Conservation (phyloP, 192 early-diverging fungal genomes). For the Bifiguratus adelaidae region DNA sequence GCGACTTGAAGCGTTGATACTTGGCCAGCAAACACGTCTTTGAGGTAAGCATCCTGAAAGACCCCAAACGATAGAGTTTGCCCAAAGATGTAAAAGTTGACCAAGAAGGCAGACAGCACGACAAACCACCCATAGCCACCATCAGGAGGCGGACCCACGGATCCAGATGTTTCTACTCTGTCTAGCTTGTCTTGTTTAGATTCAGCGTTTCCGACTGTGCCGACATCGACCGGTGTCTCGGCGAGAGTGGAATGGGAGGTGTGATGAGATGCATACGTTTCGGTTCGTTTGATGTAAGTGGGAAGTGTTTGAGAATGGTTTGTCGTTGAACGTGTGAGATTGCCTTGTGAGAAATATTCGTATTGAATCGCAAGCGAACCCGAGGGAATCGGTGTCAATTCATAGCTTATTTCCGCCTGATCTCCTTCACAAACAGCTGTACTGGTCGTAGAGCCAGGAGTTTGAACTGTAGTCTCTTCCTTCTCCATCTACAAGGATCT, state of each 20-base stretch:
- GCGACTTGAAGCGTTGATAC: constrained; percentile 11
- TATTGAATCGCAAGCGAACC: neutral
- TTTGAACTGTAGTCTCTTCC: too few relatives aligned
- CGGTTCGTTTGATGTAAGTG: too few relatives aligned
- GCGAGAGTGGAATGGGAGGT: too few relatives aligned
- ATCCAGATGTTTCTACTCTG: neutral
- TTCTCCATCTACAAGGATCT: too few relatives aligned
- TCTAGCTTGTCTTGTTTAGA: neutral
- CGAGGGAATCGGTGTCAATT: neutral
- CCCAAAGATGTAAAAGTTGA: constrained; percentile 21
- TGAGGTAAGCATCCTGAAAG: constrained; percentile 12
- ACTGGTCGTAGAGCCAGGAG: too few relatives aligned
- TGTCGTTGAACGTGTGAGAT: too few relatives aligned
- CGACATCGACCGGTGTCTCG: too few relatives aligned
- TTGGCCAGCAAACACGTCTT: constrained; percentile 11
- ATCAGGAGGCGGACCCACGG: neutral
- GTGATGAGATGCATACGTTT: too few relatives aligned
- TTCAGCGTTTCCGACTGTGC: neutral
- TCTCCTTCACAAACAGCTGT: too few relatives aligned
- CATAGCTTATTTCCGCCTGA: neutral
- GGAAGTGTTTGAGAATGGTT: too few relatives aligned
- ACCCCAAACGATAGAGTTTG: constrained; percentile 14
- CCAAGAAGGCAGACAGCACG: constrained; percentile 16
- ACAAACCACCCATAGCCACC: constrained; percentile 15
- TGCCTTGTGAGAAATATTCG: too few relatives aligned